Evolutionary conservation across 1,284 basidiomycete species (phyloP).

Genomic region (Pterulicium gracile): DNA sequence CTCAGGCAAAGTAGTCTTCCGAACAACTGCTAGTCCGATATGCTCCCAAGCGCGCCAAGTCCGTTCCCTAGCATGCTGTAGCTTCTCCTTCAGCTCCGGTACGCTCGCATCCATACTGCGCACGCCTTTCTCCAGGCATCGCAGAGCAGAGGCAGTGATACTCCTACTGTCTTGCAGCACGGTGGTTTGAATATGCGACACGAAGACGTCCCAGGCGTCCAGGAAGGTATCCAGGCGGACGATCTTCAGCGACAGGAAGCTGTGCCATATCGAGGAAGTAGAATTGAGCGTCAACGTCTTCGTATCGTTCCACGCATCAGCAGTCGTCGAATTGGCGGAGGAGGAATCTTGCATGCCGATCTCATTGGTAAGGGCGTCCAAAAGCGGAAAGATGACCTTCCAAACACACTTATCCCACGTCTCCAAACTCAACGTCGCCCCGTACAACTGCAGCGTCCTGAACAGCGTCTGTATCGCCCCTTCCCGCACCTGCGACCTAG

Average conservation of each 20-base stretch:
- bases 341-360: constrained; percentile 28
- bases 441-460: constrained; percentile 89
- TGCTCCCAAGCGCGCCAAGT: constrained; percentile 65
- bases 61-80: constrained; percentile 31
- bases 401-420: constrained; percentile 87
- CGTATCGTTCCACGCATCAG: constrained; percentile 74
- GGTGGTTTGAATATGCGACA: constrained; percentile 56
- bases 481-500: constrained; percentile 79
- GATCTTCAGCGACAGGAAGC: constrained; percentile 69
- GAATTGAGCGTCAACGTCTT: constrained; percentile 81
- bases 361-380: constrained; percentile 60
- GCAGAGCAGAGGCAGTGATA: constrained; percentile 71
- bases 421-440: constrained; percentile 63
- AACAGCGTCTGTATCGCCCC: constrained; percentile 95
- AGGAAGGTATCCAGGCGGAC: constrained; percentile 60
- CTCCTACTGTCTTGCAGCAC: constrained; percentile 59
- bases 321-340: constrained; percentile 13
- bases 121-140: constrained; percentile 65
- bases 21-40: constrained; percentile 48
- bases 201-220: constrained; percentile 63
- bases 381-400: constrained; percentile 83
- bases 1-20: constrained; percentile 17
- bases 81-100: constrained; percentile 34
- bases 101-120: not conserved
- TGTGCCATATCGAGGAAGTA: constrained; percentile 74